phyloP scores from a whole-genome alignment of 1,284 basidiomycete species.

The Sphaerobolus stellatus region DNA sequence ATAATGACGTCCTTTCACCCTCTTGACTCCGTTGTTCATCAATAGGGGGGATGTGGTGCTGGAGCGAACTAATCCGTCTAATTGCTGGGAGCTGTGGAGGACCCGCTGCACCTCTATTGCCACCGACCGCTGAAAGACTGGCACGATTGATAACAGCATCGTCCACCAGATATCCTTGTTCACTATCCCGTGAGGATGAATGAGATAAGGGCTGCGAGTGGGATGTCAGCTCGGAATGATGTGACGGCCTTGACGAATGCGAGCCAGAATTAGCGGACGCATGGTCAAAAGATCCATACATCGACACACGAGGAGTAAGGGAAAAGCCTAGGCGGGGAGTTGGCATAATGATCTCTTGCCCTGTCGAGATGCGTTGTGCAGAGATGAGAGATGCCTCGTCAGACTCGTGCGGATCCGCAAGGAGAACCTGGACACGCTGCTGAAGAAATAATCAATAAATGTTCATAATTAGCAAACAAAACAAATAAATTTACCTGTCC shows the following conservation, averaged over 20 bases:
- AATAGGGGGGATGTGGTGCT: too few species aligned
- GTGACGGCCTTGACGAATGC: constrained; percentile 7
- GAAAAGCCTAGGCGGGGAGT: background rate
- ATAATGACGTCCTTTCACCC: too few species aligned
- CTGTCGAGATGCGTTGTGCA: background rate
- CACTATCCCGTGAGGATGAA: background rate
- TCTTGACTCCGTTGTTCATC: too few species aligned
- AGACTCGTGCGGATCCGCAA: background rate
- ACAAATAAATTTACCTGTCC: constrained; percentile 1
- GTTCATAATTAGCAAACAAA: background rate
- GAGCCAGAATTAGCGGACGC: constrained; percentile 1
- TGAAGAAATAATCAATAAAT: background rate
- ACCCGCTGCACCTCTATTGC: too few species aligned
- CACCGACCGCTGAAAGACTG: background rate
- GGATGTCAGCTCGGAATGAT: background rate
- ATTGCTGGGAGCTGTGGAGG: too few species aligned
- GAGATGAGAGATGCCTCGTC: constrained; percentile 1
- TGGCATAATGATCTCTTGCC: too few species aligned
- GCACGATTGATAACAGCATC: background rate
- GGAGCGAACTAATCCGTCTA: too few species aligned
- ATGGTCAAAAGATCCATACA: constrained; percentile 1
- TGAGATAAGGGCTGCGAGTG: background rate
- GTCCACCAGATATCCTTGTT: background rate
- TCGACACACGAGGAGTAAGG: constrained; percentile 8
- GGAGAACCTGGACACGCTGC: constrained; percentile 6